Evolutionary conservation across 140 eudicot genomes (phyloP).

Genomic region (Stevia rebaudiana): DNA sequence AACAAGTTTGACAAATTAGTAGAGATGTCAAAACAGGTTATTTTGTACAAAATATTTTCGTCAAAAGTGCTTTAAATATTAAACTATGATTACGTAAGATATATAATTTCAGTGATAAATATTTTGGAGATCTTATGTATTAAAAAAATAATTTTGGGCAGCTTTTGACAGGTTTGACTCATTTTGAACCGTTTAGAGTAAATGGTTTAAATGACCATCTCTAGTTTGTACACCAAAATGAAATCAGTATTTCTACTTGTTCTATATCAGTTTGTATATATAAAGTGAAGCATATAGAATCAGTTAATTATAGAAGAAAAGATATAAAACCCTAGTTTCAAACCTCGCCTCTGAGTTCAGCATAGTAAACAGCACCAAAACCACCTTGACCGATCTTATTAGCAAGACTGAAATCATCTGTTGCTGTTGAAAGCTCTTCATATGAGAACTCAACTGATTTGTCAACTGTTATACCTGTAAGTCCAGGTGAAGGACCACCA

Average conservation of each 20-base stretch:
- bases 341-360: constrained; percentile 98
- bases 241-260: neutral
- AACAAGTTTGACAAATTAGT: constrained; percentile 18
- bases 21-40: too few relatives aligned
- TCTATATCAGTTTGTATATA: neutral
- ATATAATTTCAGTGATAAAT: too few relatives aligned
- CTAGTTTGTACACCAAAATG: neutral
- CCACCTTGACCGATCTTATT: constrained; percentile 98
- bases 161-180: too few relatives aligned
- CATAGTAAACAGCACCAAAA: constrained; percentile 93
- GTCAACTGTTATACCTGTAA: constrained; percentile 79
- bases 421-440: constrained; percentile 86
- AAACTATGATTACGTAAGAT: too few relatives aligned
- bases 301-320: constrained; percentile 6
- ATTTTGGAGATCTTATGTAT: neutral
- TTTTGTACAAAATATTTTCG: too few relatives aligned
- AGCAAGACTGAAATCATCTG: constrained; percentile 75
- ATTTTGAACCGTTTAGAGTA: too few relatives aligned
- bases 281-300: neutral
- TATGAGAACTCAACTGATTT: constrained; percentile 94
- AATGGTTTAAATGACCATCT: neutral
- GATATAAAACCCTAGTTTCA: constrained; percentile 23
- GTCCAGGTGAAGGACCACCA: constrained; percentile 44
- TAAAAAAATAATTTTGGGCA: neutral
- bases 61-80: too few relatives aligned